phyloP scores from a whole-genome alignment of 208 protist genomes.

The Leishmania tarentolae region DNA sequence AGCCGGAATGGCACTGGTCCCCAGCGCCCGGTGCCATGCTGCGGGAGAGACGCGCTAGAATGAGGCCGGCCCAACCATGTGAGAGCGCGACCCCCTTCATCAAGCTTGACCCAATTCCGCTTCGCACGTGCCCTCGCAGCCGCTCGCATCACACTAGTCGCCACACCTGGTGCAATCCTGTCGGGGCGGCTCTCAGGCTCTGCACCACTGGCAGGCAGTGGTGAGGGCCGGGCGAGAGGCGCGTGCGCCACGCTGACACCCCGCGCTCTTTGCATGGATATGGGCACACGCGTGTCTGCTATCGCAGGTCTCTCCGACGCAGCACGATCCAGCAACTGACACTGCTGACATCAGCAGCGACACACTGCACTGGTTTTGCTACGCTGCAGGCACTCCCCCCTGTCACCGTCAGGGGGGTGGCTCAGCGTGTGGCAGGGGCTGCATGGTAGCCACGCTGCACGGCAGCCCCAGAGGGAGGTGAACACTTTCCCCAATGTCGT shows the following conservation, averaged over 20 bases:
- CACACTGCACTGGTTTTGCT: not conserved
- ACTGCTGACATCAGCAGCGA: not conserved
- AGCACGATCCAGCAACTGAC: not conserved
- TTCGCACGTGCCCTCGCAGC: not conserved
- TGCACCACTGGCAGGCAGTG: not conserved
- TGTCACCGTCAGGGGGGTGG: not conserved
- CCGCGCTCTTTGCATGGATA: not conserved
- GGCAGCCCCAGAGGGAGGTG: no score
- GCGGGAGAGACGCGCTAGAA: not conserved
- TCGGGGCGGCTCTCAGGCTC: not conserved
- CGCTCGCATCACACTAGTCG: not conserved
- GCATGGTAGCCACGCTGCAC: not conserved
- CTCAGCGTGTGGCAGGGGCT: not conserved
- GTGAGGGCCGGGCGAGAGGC: not conserved
- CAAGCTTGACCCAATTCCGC: not conserved
- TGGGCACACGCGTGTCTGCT: not conserved
- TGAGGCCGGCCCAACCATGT: not conserved
- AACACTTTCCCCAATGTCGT: not conserved
- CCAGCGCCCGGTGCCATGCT: not conserved
- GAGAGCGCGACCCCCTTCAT: not conserved
- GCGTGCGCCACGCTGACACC: not conserved
- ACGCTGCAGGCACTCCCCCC: not conserved
- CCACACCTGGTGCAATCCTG: not conserved
- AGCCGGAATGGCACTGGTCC: no score
- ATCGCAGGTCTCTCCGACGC: not conserved